Evolutionary conservation across 192 early-diverging fungal species (phyloP), one percentile per base, ranked within the genome.

Genomic region (Coemansia reversa): DNA sequence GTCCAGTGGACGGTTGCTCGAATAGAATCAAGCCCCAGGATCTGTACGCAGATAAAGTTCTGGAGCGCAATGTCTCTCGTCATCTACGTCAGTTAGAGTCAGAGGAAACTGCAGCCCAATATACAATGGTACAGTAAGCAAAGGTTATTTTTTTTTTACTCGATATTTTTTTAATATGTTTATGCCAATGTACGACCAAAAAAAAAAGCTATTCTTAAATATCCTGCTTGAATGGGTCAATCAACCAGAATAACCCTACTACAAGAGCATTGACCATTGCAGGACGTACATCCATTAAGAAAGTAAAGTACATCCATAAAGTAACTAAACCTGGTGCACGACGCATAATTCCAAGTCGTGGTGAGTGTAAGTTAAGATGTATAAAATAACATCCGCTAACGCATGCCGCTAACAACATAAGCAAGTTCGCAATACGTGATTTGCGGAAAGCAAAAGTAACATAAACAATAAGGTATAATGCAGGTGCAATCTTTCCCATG

Each of bases 291-390:
- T 76, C 74, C 70, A 70, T 63, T 24, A 76, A 60, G 32, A 82
- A 73, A 25, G 71, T 76, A 53, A 73, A 56, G 55, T 89, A 88
- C 33, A 90, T 82, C 74, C 87, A 86, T 39, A 90, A 74, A 16
- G 89, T 90, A n/a, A 86, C 84, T 45, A 90, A 70, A 5, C 89
- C 89, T 1, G 89, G 89, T 8, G 86, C 84, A 9, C 86, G 84
- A 30, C 84, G 74, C 89, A 90, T 90, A 58, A 87, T 85, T 7
- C 89, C 89, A 59, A 90, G 72, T 0, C 87, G 84, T 3, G 89
- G 87, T 6, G 89, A 84, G 30, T 86, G 77, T 58, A 82, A 60
- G 63, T 86, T 79, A 22, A 87, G 86, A 58, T 88, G 84, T 18
- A 90, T 50, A 56, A 90, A 85, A 59, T 87, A 88, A 48, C 84